Conservation (phyloP, 345 rosid genomes). For the Leavenworthia alabamica region DNA sequence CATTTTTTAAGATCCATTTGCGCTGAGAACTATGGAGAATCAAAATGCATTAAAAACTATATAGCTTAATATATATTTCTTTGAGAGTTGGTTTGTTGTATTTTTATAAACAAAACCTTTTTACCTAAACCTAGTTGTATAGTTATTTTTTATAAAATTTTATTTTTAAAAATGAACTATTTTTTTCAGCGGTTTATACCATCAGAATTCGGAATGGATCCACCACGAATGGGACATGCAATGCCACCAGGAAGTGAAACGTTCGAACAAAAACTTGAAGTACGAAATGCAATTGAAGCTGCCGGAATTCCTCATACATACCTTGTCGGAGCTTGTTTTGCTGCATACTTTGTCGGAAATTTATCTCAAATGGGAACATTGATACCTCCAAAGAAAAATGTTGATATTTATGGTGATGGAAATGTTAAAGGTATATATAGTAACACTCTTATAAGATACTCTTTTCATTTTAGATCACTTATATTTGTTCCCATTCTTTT, state of each 20-base stretch:
- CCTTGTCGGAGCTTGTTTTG: constrained; percentile 66
- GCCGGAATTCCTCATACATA: constrained; percentile 77
- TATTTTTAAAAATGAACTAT: not conserved
- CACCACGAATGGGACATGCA: constrained; percentile 62
- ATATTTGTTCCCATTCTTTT: not conserved
- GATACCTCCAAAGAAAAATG: constrained; percentile 51
- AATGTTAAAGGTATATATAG: constrained; percentile 53
- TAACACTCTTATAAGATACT: no score
- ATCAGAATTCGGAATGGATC: constrained; percentile 88
- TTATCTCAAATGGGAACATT: constrained; percentile 57
- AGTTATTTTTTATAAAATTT: no score
- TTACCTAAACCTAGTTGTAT: no score
- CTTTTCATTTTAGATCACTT: no score
- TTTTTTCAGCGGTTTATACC: constrained; percentile 65
- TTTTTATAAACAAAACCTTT: no score
- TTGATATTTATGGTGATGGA: constrained; percentile 62
- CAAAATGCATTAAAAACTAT: no score
- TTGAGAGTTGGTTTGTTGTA: no score
- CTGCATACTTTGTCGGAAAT: constrained; percentile 65
- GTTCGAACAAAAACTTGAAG: constrained; percentile 73
- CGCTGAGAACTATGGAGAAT: no score
- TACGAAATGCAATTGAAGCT: constrained; percentile 64
- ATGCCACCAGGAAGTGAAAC: constrained; percentile 72
- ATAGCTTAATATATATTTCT: no score
- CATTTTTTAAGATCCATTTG: no score